Percentiles rank a stretch among this genome's conserved stretches.
Evolutionary conservation across 2,329 filamentous ascomycete species (phyloP).

Genomic region (Xylariaceae sp.): DNA sequence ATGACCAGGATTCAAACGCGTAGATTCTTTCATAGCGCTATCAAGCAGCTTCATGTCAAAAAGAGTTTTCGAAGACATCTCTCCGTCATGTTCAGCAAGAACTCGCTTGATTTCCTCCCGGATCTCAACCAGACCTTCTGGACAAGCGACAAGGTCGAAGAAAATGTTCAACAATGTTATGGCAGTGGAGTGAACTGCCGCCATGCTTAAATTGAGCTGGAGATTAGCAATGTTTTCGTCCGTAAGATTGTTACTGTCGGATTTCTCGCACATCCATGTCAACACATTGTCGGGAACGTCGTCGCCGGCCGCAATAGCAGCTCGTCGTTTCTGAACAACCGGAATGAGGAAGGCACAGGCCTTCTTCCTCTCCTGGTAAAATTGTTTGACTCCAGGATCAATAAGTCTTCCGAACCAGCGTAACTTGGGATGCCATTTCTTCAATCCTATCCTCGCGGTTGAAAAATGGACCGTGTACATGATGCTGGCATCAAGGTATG

Average conservation of each 20-base stretch:
- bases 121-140: constrained; percentile 47
- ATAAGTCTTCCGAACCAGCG: constrained; percentile 33
- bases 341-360: constrained; percentile 35
- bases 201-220: constrained; percentile 44
- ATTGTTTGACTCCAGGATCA: constrained; percentile 34
- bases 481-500: constrained; percentile 46
- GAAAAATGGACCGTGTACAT: constrained; percentile 46
- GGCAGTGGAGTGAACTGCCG: constrained; percentile 50
- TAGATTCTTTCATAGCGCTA: constrained; percentile 36
- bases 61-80: constrained; percentile 32
- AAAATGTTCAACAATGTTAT: constrained; percentile 43
- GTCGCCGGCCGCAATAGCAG: constrained; percentile 18
- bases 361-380: constrained; percentile 32
- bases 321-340: constrained; percentile 30
- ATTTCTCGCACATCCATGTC: constrained; percentile 43
- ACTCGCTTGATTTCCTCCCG: constrained; percentile 47
- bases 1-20: constrained; percentile 28
- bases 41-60: constrained; percentile 39
- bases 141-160: constrained; percentile 48
- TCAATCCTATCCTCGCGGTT: constrained; percentile 29
- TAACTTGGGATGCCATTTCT: constrained; percentile 27
- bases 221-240: constrained; percentile 36
- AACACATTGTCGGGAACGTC: constrained; percentile 43
- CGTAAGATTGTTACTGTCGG: constrained; percentile 29
- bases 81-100: constrained; percentile 32